phyloP scores from a whole-genome alignment of 2,329 filamentous ascomycete genomes.

The Paracorniculantispora psalliotae region DNA sequence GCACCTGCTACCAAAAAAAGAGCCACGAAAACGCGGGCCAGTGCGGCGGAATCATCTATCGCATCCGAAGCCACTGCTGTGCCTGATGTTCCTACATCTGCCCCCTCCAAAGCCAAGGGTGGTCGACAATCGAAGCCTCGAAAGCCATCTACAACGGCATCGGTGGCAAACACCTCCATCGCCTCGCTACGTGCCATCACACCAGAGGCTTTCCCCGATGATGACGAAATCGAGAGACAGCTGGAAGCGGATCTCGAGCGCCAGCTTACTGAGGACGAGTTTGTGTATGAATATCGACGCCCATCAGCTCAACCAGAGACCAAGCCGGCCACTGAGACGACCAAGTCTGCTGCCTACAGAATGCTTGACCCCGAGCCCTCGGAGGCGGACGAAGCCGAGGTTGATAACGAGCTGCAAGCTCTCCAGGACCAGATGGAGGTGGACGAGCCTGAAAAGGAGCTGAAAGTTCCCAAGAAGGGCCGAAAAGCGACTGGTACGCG shows the following conservation, averaged over 20 bases:
- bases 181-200: constrained; percentile 31
- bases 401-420: constrained; percentile 47
- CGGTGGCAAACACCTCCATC: constrained; percentile 49
- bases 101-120: constrained; percentile 24
- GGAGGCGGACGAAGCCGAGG: constrained; percentile 40
- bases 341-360: constrained; percentile 36
- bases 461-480: constrained; percentile 49
- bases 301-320: constrained; percentile 26
- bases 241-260: constrained; percentile 61
- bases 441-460: constrained; percentile 29
- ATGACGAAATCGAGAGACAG: constrained; percentile 62
- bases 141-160: constrained; percentile 48
- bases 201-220: constrained; percentile 45
- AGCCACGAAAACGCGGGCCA: constrained; percentile 46
- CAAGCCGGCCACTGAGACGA: constrained; percentile 17
- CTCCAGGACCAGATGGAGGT: constrained; percentile 46
- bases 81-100: constrained; percentile 29
- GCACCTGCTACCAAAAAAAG: constrained; percentile 56
- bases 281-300: constrained; percentile 38
- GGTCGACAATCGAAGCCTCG: constrained; percentile 36
- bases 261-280: constrained; percentile 50
- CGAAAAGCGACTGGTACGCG: constrained; percentile 44
- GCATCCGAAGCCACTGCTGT: constrained; percentile 36
- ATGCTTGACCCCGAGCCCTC: constrained; percentile 49
- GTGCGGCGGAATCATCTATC: constrained; percentile 36